A percentile compares a stretch with the other conserved stretches of the same genome.
Evolutionary conservation across 805 yeast genomes (phyloP).

Genomic region (Barnettozyma siamensis): DNA sequence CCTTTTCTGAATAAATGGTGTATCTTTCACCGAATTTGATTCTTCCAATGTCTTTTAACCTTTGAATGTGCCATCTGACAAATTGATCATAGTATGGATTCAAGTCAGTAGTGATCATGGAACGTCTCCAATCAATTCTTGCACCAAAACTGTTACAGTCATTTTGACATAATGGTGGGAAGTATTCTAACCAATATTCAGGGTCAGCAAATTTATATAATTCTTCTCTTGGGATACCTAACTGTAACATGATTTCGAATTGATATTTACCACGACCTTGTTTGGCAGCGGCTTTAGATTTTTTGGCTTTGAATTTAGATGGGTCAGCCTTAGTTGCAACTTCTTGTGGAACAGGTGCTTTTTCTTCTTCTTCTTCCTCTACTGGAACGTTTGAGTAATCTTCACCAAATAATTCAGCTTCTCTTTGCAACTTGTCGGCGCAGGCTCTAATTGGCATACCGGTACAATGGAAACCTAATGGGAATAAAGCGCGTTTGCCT

Average conservation of each 20-base stretch:
- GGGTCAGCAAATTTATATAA: conserved; percentile 87
- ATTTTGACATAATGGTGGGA: conserved; percentile 83
- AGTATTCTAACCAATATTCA: conserved; percentile 81
- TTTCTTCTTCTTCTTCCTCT: conserved; percentile 56
- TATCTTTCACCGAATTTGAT: conserved; percentile 97
- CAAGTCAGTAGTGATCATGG: conserved; percentile 89
- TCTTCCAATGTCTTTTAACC: conserved; percentile 77
- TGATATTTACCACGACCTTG: conserved; percentile 93
- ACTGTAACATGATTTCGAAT: conserved; percentile 92
- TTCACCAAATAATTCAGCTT: conserved; percentile 82
- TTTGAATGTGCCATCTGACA: conserved; percentile 93
- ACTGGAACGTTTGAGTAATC: conserved; percentile 69
- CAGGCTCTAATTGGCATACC: conserved; percentile 98
- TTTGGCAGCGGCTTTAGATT: conserved; percentile 91
- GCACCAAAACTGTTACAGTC: conserved; percentile 84
- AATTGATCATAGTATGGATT: conserved; percentile 94
- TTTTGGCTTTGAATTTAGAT: conserved; percentile 87
- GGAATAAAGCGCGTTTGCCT: conserved; percentile 89
- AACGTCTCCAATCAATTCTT: conserved; percentile 97
- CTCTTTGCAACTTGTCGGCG: conserved; percentile 92
- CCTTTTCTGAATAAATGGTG: conserved; percentile 95
- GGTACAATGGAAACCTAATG: conserved; percentile 98
- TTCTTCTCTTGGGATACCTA: conserved; percentile 81
- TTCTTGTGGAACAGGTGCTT: conserved; percentile 28
- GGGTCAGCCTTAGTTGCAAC: conserved; percentile 57